Percentiles rank a stretch among this genome's conserved stretches.
Conservation (phyloP, 306 rosid genomes). For the Gleditsia sinensis region DNA sequence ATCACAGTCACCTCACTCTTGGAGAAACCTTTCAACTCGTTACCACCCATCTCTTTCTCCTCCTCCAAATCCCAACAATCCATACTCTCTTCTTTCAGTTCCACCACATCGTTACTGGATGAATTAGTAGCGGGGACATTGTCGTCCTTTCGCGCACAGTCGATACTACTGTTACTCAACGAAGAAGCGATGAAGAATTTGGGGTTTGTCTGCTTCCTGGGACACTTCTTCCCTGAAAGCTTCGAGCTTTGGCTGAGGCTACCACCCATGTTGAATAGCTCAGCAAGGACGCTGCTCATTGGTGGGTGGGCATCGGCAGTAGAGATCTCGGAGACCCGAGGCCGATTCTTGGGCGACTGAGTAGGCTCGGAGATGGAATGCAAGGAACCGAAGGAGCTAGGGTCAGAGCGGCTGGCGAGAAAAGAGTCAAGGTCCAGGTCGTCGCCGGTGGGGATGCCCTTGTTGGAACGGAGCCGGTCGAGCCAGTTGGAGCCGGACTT, state of each 20-base stretch:
- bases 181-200: slow-evolving; percentile 50
- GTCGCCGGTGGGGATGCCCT: slow-evolving; percentile 72
- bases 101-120: slow-evolving; percentile 21
- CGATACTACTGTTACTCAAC: slow-evolving; percentile 12
- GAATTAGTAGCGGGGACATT: slow-evolving; percentile 22
- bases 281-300: slow-evolving; percentile 58
- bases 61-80: slow-evolving; percentile 35
- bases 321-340: slow-evolving; percentile 13
- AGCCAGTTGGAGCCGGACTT: slow-evolving; percentile 80
- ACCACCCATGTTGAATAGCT: slow-evolving; percentile 66
- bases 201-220: slow-evolving; percentile 81
- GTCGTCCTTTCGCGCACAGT: slow-evolving; percentile 12
- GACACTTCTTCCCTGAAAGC: slow-evolving; percentile 52
- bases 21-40: slow-evolving; percentile 74
- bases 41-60: slow-evolving; percentile 38
- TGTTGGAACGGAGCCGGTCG: slow-evolving; percentile 83
- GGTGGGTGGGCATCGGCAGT: slow-evolving; percentile 23
- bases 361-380: slow-evolving; percentile 29
- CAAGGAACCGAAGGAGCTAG: slow-evolving; percentile 6
- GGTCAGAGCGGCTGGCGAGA: slow-evolving; percentile 43
- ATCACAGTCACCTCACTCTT: slow-evolving; percentile 88
- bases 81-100: slow-evolving; percentile 6
- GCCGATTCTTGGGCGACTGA: slow-evolving; percentile 15
- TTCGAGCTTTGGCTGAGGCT: slow-evolving; percentile 37
- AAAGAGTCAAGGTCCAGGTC: slow-evolving; percentile 65